Evolutionary conservation across 1,284 basidiomycete species (phyloP), one percentile per base, ranked within the genome.

Genomic region (Malassezia arunalokei): DNA sequence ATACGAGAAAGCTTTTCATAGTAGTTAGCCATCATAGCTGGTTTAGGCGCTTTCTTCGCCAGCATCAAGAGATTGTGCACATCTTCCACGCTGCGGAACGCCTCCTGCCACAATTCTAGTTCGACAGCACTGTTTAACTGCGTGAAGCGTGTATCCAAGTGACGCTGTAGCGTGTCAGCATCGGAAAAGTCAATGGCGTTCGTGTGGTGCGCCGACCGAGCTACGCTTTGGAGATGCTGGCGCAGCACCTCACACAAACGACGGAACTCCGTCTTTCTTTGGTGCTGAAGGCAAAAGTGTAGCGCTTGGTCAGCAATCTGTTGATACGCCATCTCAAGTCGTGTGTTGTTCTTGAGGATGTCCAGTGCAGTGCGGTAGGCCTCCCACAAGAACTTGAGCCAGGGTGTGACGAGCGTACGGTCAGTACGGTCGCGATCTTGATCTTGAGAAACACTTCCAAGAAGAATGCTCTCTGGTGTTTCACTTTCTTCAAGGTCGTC

Each of bases 71-170:
- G 80, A 68, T 90, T 91, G 77, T 98, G 92, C 39, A 98, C 87
- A 74, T 99, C 94, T 75, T 98, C 92, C 56, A 96, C 88, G 41
- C 88, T 90, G 56, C 94, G 86, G 82, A 96, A 99, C 5, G 90
- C 92, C 75, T 98, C 92, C 74, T 96, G 92, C 94, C 92, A 99
- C 43, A 98, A 81, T 77, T 99, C 94, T 59, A 99, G 84, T 75
- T 96, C 89, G 59, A 96, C 91, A 7, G 91, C 91, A n/a, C 88
- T 86, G 73, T 92, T 90, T 60, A 99, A 83, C 78, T 98, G 92
- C 32, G 89, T 86, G 74, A 98, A 96, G 55, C 94, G 88, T 15
- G 90, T 96, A 75, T 98, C 94, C 57, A 99, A 84, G 76, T 96
- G 88, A 65, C 89, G 89, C 73, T 94, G 87, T 41, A 99, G 84